Conservation (phyloP, 2,329 filamentous ascomycete genomes). For the Exophiala sp. region DNA sequence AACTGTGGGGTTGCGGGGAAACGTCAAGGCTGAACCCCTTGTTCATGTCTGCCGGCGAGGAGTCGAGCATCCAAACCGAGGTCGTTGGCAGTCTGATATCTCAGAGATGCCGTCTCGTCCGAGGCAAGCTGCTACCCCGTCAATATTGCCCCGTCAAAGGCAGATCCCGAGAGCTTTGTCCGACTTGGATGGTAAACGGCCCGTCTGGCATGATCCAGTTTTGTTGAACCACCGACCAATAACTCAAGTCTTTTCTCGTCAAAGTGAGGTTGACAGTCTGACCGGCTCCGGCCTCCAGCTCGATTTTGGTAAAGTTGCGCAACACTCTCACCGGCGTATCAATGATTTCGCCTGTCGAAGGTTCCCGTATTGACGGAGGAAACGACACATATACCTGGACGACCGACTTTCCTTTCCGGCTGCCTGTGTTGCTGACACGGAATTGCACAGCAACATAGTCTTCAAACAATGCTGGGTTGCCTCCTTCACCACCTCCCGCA, state of each 20-base stretch:
- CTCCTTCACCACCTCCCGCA: conserved; percentile 63
- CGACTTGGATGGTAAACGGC: conserved; percentile 29
- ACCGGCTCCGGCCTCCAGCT: conserved; percentile 50
- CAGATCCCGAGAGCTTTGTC: conserved; percentile 30
- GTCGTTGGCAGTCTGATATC: not conserved
- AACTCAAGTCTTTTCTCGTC: conserved; percentile 64
- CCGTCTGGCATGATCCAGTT: conserved; percentile 60
- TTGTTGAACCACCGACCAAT: conserved; percentile 62
- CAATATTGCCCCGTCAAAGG: conserved; percentile 20
- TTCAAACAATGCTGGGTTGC: conserved; percentile 61
- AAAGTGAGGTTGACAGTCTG: conserved; percentile 53
- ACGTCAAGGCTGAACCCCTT: conserved; percentile 1
- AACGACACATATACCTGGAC: conserved; percentile 29
- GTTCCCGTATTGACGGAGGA: conserved; percentile 39
- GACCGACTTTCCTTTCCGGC: conserved; percentile 26
- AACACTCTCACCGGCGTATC: conserved; percentile 65
- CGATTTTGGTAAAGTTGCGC: conserved; percentile 66
- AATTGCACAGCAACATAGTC: conserved; percentile 39
- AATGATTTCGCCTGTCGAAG: conserved; percentile 40
- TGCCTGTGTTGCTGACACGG: conserved; percentile 25
- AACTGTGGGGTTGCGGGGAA: conserved; percentile 3
- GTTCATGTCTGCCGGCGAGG: not conserved
- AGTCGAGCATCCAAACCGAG: not conserved
- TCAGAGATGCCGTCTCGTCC: not conserved
- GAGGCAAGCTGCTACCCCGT: conserved; percentile 6